Percentiles rank a stretch among this genome's conserved stretches.
Evolutionary conservation across 306 rosid species (phyloP).

Genomic region (Geum urbanum): DNA sequence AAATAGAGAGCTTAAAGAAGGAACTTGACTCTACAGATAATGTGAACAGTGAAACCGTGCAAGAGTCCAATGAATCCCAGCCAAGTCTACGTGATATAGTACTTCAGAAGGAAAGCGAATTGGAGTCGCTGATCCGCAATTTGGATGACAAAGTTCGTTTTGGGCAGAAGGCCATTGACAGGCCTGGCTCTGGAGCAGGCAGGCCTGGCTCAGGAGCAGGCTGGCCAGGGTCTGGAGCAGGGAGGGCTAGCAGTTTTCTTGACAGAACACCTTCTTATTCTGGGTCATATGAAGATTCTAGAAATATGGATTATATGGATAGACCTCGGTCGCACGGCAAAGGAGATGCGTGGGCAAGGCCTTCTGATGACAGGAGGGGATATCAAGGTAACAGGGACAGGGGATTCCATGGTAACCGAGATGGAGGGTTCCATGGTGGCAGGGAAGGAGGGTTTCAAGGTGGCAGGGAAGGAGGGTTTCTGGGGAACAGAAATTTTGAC

Average conservation of each 20-base stretch:
- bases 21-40: conserved; percentile 46
- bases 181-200: conserved; percentile 82
- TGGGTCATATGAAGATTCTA: conserved; percentile 72
- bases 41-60: conserved; percentile 39
- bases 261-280: conserved; percentile 75
- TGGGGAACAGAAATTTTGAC: conserved; percentile 59
- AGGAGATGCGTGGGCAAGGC: conserved; percentile 62
- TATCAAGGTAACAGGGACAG: conserved; percentile 66
- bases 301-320: conserved; percentile 57
- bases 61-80: conserved; percentile 46
- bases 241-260: conserved; percentile 36
- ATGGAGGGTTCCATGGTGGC: not conserved
- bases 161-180: conserved; percentile 79
- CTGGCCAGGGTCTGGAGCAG: conserved; percentile 73
- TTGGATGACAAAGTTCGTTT: conserved; percentile 90
- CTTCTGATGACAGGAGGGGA: conserved; percentile 70
- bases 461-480: conserved; percentile 42
- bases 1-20: conserved; percentile 64
- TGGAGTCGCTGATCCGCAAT: conserved; percentile 60
- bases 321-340: conserved; percentile 80
- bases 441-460: conserved; percentile 32
- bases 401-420: conserved; percentile 34
- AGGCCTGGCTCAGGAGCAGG: too few relatives aligned
- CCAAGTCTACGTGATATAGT: conserved; percentile 29
- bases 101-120: conserved; percentile 56